phyloP scores from a whole-genome alignment of 768 basidiomycete species.

The Mycena epipterygia region DNA sequence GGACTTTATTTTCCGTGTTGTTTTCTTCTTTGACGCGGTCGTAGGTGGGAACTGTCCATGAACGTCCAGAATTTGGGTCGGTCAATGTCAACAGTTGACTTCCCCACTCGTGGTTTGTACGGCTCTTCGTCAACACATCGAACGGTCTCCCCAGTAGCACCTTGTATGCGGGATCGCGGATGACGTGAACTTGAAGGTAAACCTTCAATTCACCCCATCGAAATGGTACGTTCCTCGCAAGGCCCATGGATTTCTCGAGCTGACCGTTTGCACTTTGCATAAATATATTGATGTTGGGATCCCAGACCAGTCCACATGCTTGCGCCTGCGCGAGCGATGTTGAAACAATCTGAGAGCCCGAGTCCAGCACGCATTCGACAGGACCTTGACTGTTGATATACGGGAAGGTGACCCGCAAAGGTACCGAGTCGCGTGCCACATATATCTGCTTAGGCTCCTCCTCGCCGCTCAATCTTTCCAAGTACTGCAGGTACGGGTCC shows the following conservation, averaged over 20 bases:
- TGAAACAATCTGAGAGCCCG: conserved; percentile 46
- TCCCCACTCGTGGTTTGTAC: conserved; percentile 35
- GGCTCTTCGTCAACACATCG: conserved; percentile 41
- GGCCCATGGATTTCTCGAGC: conserved; percentile 41
- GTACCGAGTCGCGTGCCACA: conserved; percentile 18
- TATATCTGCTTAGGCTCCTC: conserved; percentile 24
- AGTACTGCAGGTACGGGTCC: conserved; percentile 26
- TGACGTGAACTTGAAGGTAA: no score
- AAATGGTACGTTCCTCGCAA: conserved; percentile 46
- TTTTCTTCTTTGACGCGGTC: conserved; percentile 2
- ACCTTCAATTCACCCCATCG: no score
- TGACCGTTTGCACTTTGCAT: conserved; percentile 46
- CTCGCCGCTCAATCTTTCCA: conserved; percentile 1
- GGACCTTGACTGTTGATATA: conserved; percentile 35
- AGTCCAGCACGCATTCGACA: conserved; percentile 43
- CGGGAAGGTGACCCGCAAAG: conserved; percentile 23
- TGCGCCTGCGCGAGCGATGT: no score
- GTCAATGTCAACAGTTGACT: conserved; percentile 41
- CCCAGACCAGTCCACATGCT: conserved; percentile 33
- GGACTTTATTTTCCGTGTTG: background rate
- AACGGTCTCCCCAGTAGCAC: conserved; percentile 44
- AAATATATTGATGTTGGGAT: conserved; percentile 38
- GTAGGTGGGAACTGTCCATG: conserved; percentile 26
- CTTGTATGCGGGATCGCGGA: no score
- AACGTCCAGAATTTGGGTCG: conserved; percentile 40